Conservation (phyloP, 2,329 filamentous ascomycete species). For the Neofusicoccum parvum region DNA sequence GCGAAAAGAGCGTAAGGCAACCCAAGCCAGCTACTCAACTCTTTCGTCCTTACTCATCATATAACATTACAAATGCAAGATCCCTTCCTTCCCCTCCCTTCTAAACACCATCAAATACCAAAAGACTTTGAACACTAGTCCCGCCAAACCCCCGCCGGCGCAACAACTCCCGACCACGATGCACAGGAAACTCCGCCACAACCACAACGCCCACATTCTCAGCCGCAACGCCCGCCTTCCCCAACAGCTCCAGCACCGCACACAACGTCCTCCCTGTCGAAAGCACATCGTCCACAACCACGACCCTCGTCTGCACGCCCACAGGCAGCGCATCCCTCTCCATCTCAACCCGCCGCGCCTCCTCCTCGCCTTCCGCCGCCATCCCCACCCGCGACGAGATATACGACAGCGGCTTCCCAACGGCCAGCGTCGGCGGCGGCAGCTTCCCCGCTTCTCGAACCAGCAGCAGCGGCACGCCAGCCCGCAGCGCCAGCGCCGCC, state of each 20-base stretch:
- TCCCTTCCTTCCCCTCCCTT: conserved; percentile 22
- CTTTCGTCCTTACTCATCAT: too few species aligned
- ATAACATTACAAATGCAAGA: conserved; percentile 22
- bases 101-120: conserved; percentile 53
- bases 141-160: conserved; percentile 52
- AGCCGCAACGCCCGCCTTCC: conserved; percentile 43
- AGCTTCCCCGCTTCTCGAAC: conserved; percentile 62
- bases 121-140: conserved; percentile 55
- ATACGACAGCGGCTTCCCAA: conserved; percentile 53
- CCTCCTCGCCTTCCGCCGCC: conserved; percentile 26
- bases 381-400: conserved; percentile 59
- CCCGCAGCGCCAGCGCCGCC: conserved; percentile 48
- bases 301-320: conserved; percentile 48
- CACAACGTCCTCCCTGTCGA: conserved; percentile 58
- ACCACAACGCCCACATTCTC: conserved; percentile 54
- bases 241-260: conserved; percentile 54
- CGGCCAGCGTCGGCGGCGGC: conserved; percentile 57
- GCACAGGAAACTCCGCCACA: conserved; percentile 61
- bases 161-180: conserved; percentile 55
- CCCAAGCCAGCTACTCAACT: too few species aligned
- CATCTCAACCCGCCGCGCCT: conserved; percentile 56
- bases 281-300: conserved; percentile 65
- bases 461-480: conserved; percentile 50
- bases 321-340: conserved; percentile 43
- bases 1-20: too few species aligned